Evolutionary conservation across 1,139 yeast species (phyloP), one percentile per base, ranked within the genome.

Genomic region (Saccharomycopsis crataegensis): DNA sequence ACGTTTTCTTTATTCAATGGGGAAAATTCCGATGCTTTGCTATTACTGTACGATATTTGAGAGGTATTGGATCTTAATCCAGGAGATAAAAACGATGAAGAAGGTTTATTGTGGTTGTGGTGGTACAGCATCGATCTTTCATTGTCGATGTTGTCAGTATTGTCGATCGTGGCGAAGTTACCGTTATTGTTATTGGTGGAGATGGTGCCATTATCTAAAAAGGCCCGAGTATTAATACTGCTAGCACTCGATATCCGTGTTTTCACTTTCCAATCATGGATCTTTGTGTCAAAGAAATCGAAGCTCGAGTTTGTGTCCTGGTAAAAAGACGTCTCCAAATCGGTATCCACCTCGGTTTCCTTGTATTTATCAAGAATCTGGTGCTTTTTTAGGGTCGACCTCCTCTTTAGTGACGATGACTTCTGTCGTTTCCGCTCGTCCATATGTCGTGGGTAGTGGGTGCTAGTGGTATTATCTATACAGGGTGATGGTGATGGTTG

Each of bases 311-410:
- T 32, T n/a, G 41, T 12, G 40, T 51, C 51, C 17, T 47, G 48
- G 16, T 28, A 46, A 40, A 53, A 53, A 36, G 56, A 53, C 7
- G 51, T 45, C 32, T 53, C 56, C 14, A 53, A 16, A 14, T 53
- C 49, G 33, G 32, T 42, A 8, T 53, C 56, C 2, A 22, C 16
- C 7, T 53, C 56, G 8, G 43, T 40, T 43, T 53, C 56, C 33
- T 43, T 46, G 28, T 50, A 53, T 43, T 22, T 42, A 11, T 16
- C 51, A 8, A 53, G 38, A n/a, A 53, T 47, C 17, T 28, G 32
- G 17, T 38, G 8, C 50, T 49, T 53, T 16, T 22, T n/a, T 2
- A n/a, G 14, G 17, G 49, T 32, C 28, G 28, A 22, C 28, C 4
- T 22, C 28, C 28, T 22, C 28, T 22, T 22, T 22, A 22, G 28